phyloP scores from a whole-genome alignment of 257 asterid species.

The Coffea canephora region DNA sequence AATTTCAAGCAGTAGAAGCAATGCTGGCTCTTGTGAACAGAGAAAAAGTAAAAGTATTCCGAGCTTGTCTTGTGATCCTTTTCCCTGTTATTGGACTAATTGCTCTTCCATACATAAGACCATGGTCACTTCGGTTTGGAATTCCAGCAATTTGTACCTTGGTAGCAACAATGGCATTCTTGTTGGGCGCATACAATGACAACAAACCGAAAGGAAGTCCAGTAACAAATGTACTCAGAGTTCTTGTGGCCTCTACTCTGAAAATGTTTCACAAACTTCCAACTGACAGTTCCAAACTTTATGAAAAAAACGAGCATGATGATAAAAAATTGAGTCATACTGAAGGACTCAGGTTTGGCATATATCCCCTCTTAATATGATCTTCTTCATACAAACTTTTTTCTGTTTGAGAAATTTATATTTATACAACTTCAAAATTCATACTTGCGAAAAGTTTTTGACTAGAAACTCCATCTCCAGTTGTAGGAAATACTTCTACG shows the following conservation, averaged over 20 bases:
- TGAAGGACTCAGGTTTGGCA: slow-evolving; percentile 15
- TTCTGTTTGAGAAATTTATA: too few relatives aligned
- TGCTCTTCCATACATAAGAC: slow-evolving; percentile 52
- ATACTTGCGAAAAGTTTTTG: too few relatives aligned
- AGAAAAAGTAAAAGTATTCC: background rate
- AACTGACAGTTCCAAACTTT: background rate
- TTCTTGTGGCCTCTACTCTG: slow-evolving; percentile 39
- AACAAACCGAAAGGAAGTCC: slow-evolving; percentile 35
- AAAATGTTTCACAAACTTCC: slow-evolving; percentile 30
- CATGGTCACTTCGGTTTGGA: slow-evolving; percentile 50
- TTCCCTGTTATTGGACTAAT: slow-evolving; percentile 33
- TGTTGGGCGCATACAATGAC: slow-evolving; percentile 17
- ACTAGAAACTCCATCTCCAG: too few relatives aligned
- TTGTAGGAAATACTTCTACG: too few relatives aligned
- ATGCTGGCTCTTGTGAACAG: background rate
- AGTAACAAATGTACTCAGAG: slow-evolving; percentile 36
- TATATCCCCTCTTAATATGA: background rate
- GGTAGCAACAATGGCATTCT: slow-evolving; percentile 35
- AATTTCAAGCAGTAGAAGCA: slow-evolving; percentile 22
- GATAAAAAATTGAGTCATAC: slow-evolving; percentile 12
- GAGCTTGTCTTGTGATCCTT: slow-evolving; percentile 8
- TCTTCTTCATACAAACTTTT: too few relatives aligned
- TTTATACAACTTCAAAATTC: background rate
- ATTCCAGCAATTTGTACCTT: slow-evolving; percentile 46
- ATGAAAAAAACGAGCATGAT: background rate